Percentiles rank a stretch among this genome's conserved stretches.
Conservation (phyloP, 208 protist genomes). For the Acanthamoeba lenticulata region DNA sequence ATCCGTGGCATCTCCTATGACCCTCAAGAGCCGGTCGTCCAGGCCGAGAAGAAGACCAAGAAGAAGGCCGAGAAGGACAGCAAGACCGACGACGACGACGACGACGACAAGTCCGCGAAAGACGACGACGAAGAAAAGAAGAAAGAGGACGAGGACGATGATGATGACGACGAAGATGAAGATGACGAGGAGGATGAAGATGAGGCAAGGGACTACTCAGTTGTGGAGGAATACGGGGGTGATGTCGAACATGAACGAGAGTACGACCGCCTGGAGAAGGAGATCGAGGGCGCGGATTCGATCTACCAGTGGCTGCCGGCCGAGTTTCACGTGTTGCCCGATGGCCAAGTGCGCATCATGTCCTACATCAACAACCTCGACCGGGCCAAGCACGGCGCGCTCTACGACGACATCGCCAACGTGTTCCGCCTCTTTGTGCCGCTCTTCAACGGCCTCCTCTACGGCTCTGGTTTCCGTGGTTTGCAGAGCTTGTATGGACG, state of each 20-base stretch:
- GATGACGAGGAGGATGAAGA: background rate
- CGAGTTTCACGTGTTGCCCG: conserved; percentile 70
- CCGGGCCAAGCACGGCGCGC: conserved; percentile 26
- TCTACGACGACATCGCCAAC: conserved; percentile 73
- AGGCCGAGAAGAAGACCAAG: background rate
- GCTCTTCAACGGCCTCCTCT: conserved; percentile 54
- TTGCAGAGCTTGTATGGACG: background rate
- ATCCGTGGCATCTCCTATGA: conserved; percentile 65
- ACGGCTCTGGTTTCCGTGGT: background rate
- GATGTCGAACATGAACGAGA: background rate
- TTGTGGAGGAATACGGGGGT: background rate
- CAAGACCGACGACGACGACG: background rate
- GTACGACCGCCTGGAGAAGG: background rate
- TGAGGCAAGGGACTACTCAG: background rate
- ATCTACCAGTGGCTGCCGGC: conserved; percentile 81
- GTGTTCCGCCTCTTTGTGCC: conserved; percentile 74
- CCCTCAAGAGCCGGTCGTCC: background rate
- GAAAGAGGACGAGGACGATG: background rate
- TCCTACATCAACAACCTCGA: conserved; percentile 83
- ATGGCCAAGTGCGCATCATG: conserved; percentile 70
- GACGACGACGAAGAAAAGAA: background rate
- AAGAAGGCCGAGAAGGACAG: background rate
- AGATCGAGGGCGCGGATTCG: background rate
- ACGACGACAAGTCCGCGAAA: background rate
- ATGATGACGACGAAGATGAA: background rate